Evolutionary conservation across 1,139 yeast genomes (phyloP).

Genomic region (Yueomyces sp.): DNA sequence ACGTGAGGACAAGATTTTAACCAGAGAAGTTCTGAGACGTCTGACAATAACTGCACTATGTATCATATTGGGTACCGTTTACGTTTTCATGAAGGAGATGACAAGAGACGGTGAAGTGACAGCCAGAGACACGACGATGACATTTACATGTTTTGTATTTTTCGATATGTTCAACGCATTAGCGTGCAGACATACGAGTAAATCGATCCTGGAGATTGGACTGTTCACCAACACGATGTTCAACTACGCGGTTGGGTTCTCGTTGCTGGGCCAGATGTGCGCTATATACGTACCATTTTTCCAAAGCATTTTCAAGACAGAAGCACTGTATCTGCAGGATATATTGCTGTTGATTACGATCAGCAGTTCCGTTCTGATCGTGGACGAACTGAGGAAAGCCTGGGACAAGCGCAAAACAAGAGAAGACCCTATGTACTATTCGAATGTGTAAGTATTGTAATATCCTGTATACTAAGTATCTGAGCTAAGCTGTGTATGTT

Average conservation of each 20-base stretch:
- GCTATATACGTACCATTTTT: constrained; percentile 89
- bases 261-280: constrained; percentile 81
- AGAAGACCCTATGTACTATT: constrained; percentile 12
- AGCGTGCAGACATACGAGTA: constrained; percentile 77
- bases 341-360: constrained; percentile 46
- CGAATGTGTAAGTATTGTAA: constrained; percentile 12
- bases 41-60: constrained; percentile 63
- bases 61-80: constrained; percentile 71
- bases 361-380: constrained; percentile 72
- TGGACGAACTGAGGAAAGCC: constrained; percentile 70
- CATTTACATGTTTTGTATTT: constrained; percentile 89
- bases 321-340: constrained; percentile 63
- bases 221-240: constrained; percentile 70
- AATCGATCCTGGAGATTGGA: constrained; percentile 72
- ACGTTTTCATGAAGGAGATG: constrained; percentile 77
- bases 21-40: constrained; percentile 53
- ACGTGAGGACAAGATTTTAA: constrained; percentile 71
- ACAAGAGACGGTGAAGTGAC: constrained; percentile 61
- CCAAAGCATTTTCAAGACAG: constrained; percentile 87
- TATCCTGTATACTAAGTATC: not conserved
- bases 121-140: constrained; percentile 96
- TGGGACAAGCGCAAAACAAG: constrained; percentile 8
- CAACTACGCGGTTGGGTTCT: constrained; percentile 83
- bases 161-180: constrained; percentile 95
- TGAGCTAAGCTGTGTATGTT: too few species aligned